Conservation (phyloP, 2,329 filamentous ascomycete species). For the Escovopsis sp. region DNA sequence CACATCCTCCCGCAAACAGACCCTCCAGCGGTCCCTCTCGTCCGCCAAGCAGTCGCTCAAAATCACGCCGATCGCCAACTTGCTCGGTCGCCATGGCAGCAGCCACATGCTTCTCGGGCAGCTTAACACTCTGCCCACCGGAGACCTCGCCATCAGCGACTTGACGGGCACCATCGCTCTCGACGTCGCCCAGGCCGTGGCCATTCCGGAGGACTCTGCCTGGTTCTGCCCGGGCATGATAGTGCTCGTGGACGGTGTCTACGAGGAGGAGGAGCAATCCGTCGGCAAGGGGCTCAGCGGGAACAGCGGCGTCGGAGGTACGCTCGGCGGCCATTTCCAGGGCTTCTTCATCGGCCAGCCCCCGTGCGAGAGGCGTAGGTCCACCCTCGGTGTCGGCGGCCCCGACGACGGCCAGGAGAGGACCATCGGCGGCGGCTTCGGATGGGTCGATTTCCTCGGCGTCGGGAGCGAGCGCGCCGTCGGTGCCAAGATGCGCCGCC, state of each 20-base stretch:
- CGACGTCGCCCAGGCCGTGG: slow-evolving; percentile 65
- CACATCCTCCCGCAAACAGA: slow-evolving; percentile 39
- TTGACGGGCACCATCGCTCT: slow-evolving; percentile 76
- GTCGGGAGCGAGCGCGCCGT: slow-evolving; percentile 78
- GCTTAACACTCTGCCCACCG: slow-evolving; percentile 65
- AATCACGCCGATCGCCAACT: slow-evolving; percentile 69
- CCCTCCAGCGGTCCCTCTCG: slow-evolving; percentile 44
- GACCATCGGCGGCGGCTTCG: slow-evolving; percentile 67
- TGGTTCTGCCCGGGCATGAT: slow-evolving; percentile 97
- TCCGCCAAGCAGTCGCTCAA: slow-evolving; percentile 56
- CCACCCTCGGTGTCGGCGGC: slow-evolving; percentile 58
- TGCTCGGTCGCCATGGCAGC: slow-evolving; percentile 65
- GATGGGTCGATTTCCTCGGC: slow-evolving; percentile 94
- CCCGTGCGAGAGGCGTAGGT: slow-evolving; percentile 70
- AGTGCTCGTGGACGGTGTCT: slow-evolving; percentile 86
- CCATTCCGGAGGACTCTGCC: slow-evolving; percentile 70
- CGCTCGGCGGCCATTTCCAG: slow-evolving; percentile 82
- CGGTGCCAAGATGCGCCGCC: slow-evolving; percentile 65
- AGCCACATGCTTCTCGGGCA: slow-evolving; percentile 80
- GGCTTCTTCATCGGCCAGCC: slow-evolving; percentile 85
- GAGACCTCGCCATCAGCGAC: slow-evolving; percentile 70
- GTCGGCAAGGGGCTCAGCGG: slow-evolving; percentile 56
- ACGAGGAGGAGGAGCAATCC: slow-evolving; percentile 77
- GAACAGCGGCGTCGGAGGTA: slow-evolving; percentile 71
- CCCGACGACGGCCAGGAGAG: slow-evolving; percentile 42